Base-by-base conservation (phyloP, 148 eudicot species). In the Chenopodium berlandieri region DNA sequence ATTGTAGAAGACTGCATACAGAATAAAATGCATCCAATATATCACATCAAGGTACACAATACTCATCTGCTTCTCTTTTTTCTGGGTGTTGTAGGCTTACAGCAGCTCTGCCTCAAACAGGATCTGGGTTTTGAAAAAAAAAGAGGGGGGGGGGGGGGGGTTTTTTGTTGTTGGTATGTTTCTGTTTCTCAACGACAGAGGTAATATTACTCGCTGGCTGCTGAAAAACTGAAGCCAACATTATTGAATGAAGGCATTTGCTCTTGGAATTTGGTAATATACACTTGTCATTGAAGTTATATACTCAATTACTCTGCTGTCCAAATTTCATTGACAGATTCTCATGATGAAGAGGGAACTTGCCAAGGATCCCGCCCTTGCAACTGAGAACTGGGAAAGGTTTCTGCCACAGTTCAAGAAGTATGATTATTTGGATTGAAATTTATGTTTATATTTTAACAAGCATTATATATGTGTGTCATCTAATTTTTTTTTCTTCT, bases 381-480 rank as follows among this genome's bases (percentile, higher is more conserved):
- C 93, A 80, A 89, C 86, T 85, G 99, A 94, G 86, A 96, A 89
- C 85, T 96, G 99, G 98, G 97, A 94, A 76, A 87, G 99, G 82
- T 96, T 96, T 89, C 94, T 96, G 82, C 99, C 99, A 0, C 88
- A 78, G 34, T 94, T 94, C 84, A 96, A 92, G 87, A 92, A 92
- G 98, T 94, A 94, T 82, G 90, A 25, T 73, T 44, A 48, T 19
- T 80, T 46, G 62, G 56, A 54, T 58, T 9, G 16, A 22, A 40
- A 6, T 40, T 37, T 37, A 37, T 71, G 7, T 25, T 23, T 16
- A 8, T 72, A 44, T n/a, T 44, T 44, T 46, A 32, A 16, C 2
- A 32, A 68, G 19, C 75, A 22, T 47, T 46, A 23, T 12, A 2
- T 47, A 8, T 73, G 20, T 6, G 23, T n/a, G 27, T 25, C 34